phyloP scores from a whole-genome alignment of 108 stramenopile genomes.

The Aurantiochytrium sp. region DNA sequence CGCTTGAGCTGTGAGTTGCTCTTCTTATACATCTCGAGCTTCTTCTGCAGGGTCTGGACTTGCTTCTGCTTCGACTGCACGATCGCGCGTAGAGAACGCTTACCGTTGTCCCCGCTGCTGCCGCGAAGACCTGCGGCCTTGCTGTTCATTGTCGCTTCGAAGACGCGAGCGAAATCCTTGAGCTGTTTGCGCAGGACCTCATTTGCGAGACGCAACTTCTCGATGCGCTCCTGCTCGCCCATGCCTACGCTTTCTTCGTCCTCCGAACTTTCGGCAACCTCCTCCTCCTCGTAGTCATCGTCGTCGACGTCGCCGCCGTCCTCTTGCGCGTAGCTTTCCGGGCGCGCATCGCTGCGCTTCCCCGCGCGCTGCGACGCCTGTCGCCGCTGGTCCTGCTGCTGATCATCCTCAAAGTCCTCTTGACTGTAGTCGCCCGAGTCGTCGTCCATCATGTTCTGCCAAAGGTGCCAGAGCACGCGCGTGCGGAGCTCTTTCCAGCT shows the following conservation, averaged over 20 bases:
- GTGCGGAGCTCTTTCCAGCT: too few relatives aligned
- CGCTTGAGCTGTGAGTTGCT: not conserved
- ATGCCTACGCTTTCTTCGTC: not conserved
- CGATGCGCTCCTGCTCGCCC: constrained; percentile 23
- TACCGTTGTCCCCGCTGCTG: not conserved
- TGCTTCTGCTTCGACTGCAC: constrained; percentile 3
- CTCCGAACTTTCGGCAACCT: not conserved
- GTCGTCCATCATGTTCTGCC: not conserved
- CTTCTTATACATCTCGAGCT: not conserved
- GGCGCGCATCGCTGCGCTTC: not conserved
- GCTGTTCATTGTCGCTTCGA: constrained; percentile 13
- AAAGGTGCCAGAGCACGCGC: too few relatives aligned
- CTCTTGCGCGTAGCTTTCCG: not conserved
- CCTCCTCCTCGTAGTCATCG: not conserved
- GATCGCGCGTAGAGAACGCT: constrained; percentile 27
- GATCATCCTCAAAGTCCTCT: constrained; percentile 24
- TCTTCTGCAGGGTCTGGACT: constrained; percentile 2
- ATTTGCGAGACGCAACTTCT: not conserved
- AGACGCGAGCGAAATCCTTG: not conserved
- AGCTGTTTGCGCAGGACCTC: constrained; percentile 10
- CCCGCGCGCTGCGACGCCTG: not conserved
- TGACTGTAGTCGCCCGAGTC: not conserved
- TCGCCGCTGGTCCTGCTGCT: not conserved
- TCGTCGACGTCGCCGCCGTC: not conserved
- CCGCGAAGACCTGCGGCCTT: not conserved